These are phyloP conservation scores for Ogataea angusta DNA, from an alignment of 805 yeast genomes.

Conservation along the genomic window DNA sequence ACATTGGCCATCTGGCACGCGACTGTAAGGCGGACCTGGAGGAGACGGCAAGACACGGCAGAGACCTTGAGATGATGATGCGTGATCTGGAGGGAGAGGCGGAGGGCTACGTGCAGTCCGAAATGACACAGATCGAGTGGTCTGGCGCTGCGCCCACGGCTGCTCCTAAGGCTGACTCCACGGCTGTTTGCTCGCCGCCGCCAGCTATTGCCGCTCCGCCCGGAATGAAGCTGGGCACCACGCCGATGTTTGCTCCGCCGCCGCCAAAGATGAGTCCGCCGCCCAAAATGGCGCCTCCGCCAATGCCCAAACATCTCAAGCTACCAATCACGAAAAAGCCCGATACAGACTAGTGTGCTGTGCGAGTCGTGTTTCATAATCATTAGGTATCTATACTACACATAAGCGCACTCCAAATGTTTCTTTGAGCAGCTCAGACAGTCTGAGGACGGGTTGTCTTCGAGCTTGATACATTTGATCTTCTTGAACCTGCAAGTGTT, in stretches of 20 bases:
- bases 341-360: neutral
- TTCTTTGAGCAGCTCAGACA: conserved; percentile 33
- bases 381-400: conserved; percentile 3
- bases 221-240: conserved; percentile 10
- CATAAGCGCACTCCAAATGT: conserved; percentile 26
- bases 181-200: conserved; percentile 1
- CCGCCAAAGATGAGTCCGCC: conserved; percentile 20
- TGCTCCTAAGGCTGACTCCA: conserved; percentile 11
- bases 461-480: conserved; percentile 33
- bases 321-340: neutral
- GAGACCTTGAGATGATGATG: conserved; percentile 51
- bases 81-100: conserved; percentile 40
- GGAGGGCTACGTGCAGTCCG: conserved; percentile 1
- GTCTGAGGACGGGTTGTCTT: conserved; percentile 15
- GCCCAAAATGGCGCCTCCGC: conserved; percentile 14
- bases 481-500: conserved; percentile 33
- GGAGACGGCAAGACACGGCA: conserved; percentile 35
- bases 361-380: neutral
- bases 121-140: conserved; percentile 3
- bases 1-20: conserved; percentile 79
- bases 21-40: conserved; percentile 63
- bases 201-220: conserved; percentile 23
- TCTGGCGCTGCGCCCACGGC: conserved; percentile 20
- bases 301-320: conserved; percentile 4
- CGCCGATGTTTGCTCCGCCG: conserved; percentile 18